Percentiles rank a stretch among this genome's conserved stretches.
These are phyloP conservation scores for Lasiosphaeria hispida DNA, from an alignment of 495 filamentous ascomycete species.

Conservation along the genomic window DNA sequence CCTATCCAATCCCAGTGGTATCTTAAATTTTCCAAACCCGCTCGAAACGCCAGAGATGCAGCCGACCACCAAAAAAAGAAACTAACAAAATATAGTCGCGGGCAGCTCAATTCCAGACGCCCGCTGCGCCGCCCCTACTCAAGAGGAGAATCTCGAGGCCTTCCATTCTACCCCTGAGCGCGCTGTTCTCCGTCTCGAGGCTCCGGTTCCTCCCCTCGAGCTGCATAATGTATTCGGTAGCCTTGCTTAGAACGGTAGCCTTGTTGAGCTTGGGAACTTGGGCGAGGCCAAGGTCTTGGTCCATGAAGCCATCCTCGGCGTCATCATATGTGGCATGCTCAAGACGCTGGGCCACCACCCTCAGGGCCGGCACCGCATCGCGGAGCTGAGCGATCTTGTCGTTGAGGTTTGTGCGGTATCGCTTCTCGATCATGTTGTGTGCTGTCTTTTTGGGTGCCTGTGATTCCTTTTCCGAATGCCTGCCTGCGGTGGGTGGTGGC, in stretches of 20 bases:
- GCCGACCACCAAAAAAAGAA: background rate
- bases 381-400: slow-evolving; percentile 49
- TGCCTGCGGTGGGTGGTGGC: slow-evolving; percentile 9
- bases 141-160: slow-evolving; percentile 57
- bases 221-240: slow-evolving; percentile 85
- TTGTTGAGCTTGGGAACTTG: slow-evolving; percentile 32
- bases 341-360: slow-evolving; percentile 31
- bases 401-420: slow-evolving; percentile 51
- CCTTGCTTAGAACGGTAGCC: slow-evolving; percentile 79
- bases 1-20: background rate
- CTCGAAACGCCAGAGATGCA: background rate
- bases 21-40: background rate
- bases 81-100: background rate
- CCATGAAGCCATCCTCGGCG: slow-evolving; percentile 20
- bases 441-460: slow-evolving; percentile 34
- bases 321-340: slow-evolving; percentile 4
- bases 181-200: slow-evolving; percentile 70
- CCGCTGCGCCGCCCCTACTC: slow-evolving; percentile 1
- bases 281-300: slow-evolving; percentile 13
- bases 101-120: slow-evolving; percentile 9
- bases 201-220: slow-evolving; percentile 72
- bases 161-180: slow-evolving; percentile 62
- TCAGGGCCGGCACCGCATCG: slow-evolving; percentile 45
- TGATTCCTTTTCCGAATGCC: slow-evolving; percentile 7
- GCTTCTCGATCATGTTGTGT: slow-evolving; percentile 51